Base-by-base conservation (phyloP, 1,284 basidiomycete species). In the Entoloma clypeatum region DNA sequence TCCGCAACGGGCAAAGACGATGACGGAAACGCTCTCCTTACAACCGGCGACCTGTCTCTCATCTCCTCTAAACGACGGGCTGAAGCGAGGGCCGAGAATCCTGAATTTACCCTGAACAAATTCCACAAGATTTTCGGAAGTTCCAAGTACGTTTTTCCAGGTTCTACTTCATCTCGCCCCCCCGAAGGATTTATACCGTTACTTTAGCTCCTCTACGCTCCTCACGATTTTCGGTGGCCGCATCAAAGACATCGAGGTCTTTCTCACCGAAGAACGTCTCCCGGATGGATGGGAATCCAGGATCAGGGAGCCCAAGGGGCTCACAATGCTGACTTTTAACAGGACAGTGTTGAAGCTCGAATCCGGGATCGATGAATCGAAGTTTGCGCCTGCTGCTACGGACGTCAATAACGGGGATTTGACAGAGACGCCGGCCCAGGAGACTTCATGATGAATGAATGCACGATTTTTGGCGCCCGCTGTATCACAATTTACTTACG, bases 221-320 rank as follows among this genome's bases (percentile, higher is more conserved):
- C 57, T 79, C 3, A 75, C 72, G 0, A 77, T 82, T 38, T 81
- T 82, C 50, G 85, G 83, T 3, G 83, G 84, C 0, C 64, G 65
- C 17, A 55, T 79, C 4, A 59, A 68, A 3, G 81, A 84, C 49
- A 53, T 88, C 8, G 63, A 73, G 26, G 49, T 68, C 0, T 52
- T 84, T 22, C 60, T 88, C 25, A 57, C 69, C 3, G 79, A 88
- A 29, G 85, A 88, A 50, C 72, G 80, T 7, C 54, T 88, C 10
- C 80, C 80, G 0, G 69, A 81, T 1, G 76, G 75, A 5, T 87
- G 84, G 82, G 80, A 86, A 57, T 68, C 83, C 0, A 65, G 71
- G 11, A 54, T 77, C n/a, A 65, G 68, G 28, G 60, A 71, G 28
- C 72, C 64, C 0, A 63, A 68, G 37, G 84, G 85, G 1, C 58